A percentile compares a stretch with the other conserved stretches of the same genome.
Conservation (phyloP, 164 flowering plant species). For the Magnolia changhungtana region DNA sequence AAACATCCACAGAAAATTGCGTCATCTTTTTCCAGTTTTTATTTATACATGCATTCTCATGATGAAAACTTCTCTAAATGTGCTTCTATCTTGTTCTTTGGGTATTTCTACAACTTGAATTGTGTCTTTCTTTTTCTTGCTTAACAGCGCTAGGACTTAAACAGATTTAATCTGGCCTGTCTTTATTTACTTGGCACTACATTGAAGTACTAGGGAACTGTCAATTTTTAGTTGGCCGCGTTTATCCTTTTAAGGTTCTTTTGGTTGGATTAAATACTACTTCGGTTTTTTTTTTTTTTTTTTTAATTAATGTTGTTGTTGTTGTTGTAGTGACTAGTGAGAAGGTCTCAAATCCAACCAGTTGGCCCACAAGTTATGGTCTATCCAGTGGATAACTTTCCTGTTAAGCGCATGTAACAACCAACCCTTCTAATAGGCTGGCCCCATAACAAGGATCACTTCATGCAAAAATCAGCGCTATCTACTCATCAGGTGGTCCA, state of each 20-base stretch:
- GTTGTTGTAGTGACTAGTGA: not conserved
- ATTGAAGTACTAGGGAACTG: not conserved
- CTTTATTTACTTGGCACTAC: not conserved
- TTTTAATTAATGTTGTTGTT: too few relatives aligned
- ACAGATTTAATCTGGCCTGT: not conserved
- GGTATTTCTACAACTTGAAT: not conserved
- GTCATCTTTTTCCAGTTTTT: too few relatives aligned
- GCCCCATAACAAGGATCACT: too few relatives aligned
- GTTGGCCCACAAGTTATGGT: too few relatives aligned
- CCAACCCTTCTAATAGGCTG: too few relatives aligned
- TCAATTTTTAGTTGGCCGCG: not conserved
- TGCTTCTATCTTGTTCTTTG: not conserved
- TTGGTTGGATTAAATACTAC: slow-evolving; percentile 4
- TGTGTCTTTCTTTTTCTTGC: not conserved
- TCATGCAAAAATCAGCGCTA: too few relatives aligned
- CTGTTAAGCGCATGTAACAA: too few relatives aligned
- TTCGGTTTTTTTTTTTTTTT: not conserved
- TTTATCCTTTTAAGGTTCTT: not conserved
- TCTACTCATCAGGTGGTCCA: too few relatives aligned
- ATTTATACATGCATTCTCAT: too few relatives aligned
- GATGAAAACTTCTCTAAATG: too few relatives aligned
- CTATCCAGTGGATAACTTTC: too few relatives aligned
- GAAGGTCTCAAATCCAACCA: too few relatives aligned
- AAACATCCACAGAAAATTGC: not conserved
- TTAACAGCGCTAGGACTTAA: not conserved